Conservation (phyloP, 306 rosid species). For the Dryas alaskensis region DNA sequence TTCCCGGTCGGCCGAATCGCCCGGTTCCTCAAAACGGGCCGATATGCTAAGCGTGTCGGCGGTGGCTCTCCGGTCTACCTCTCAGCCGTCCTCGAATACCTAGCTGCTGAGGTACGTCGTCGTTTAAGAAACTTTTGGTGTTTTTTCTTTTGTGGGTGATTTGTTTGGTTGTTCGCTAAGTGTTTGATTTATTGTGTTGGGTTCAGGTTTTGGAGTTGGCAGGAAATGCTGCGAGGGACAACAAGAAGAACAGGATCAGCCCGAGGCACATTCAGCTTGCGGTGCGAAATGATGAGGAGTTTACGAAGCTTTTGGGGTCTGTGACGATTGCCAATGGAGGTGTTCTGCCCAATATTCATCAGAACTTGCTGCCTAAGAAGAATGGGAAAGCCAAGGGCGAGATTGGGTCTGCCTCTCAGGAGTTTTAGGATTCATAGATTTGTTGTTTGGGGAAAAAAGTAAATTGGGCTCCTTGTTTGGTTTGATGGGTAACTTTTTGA, state of each 20-base stretch:
- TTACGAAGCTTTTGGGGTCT: slow-evolving; percentile 51
- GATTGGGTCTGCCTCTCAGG: slow-evolving; percentile 63
- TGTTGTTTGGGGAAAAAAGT: neutral
- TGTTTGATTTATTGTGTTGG: neutral
- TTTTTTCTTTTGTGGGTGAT: neutral
- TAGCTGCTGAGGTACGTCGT: slow-evolving; percentile 64
- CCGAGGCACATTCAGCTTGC: slow-evolving; percentile 80
- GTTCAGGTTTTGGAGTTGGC: slow-evolving; percentile 56
- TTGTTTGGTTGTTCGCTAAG: neutral
- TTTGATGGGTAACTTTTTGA: neutral
- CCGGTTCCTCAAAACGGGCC: slow-evolving; percentile 66
- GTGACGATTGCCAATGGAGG: slow-evolving; percentile 64
- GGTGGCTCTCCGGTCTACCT: slow-evolving; percentile 82
- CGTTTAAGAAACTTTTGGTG: no score
- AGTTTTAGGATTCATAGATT: slow-evolving; percentile 33
- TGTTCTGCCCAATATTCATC: slow-evolving; percentile 57
- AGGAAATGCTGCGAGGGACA: slow-evolving; percentile 66
- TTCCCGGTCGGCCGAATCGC: slow-evolving; percentile 81
- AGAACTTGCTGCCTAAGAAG: slow-evolving; percentile 57
- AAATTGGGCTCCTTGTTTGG: neutral
- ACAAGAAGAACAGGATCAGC: slow-evolving; percentile 62
- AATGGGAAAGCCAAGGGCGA: slow-evolving; percentile 56
- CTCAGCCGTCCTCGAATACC: slow-evolving; percentile 84
- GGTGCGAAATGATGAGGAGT: slow-evolving; percentile 69
- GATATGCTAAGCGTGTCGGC: slow-evolving; percentile 70